Evolutionary conservation across 2,329 filamentous ascomycete genomes (phyloP).

Genomic region (Fusarium dlaminii): DNA sequence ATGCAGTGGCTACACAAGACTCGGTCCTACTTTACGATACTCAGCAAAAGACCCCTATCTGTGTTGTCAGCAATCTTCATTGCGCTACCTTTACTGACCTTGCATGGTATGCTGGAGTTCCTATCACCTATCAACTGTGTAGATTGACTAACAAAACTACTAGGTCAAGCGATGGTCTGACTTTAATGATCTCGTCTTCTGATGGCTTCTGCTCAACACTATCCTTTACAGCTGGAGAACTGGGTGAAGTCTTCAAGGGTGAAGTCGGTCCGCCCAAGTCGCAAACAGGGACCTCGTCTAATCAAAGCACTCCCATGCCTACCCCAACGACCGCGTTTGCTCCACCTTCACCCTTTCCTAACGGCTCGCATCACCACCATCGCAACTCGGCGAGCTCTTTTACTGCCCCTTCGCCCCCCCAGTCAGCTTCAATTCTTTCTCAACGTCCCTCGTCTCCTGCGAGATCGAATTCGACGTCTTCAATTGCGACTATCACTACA

Average conservation of each 20-base stretch:
- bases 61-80: slow-evolving; percentile 95
- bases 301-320: slow-evolving; percentile 74
- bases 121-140: neutral
- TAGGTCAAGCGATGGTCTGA: slow-evolving; percentile 62
- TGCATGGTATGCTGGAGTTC: slow-evolving; percentile 74
- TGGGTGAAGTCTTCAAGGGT: slow-evolving; percentile 83
- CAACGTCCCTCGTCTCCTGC: slow-evolving; percentile 80
- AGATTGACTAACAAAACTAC: slow-evolving; percentile 38
- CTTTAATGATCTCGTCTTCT: slow-evolving; percentile 92
- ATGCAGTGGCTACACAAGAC: slow-evolving; percentile 96
- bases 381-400: slow-evolving; percentile 68
- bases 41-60: slow-evolving; percentile 92
- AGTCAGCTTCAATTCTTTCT: slow-evolving; percentile 65
- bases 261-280: slow-evolving; percentile 65
- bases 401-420: slow-evolving; percentile 65
- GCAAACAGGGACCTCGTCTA: slow-evolving; percentile 59
- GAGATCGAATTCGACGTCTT: slow-evolving; percentile 86
- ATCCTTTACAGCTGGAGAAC: slow-evolving; percentile 82
- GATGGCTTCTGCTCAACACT: slow-evolving; percentile 97
- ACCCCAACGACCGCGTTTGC: slow-evolving; percentile 74
- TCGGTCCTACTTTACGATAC: slow-evolving; percentile 96
- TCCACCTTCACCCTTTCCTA: slow-evolving; percentile 67
- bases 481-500: slow-evolving; percentile 79
- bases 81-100: slow-evolving; percentile 97
- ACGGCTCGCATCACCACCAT: slow-evolving; percentile 61